Evolutionary conservation across 176 grass and related monocot species (phyloP).

Genomic region (Luzula sylvatica): DNA sequence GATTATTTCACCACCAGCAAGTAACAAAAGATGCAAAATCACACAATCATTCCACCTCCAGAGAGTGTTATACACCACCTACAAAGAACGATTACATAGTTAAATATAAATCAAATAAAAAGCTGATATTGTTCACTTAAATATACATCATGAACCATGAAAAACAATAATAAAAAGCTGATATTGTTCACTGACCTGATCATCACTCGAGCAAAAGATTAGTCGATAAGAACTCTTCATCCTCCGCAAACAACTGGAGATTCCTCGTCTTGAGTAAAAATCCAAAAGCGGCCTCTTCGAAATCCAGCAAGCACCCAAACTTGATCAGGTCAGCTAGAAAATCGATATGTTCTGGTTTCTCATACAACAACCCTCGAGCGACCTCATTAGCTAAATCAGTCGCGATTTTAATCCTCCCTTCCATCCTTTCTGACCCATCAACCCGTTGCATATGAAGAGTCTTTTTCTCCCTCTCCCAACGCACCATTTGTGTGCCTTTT

Average conservation of each 20-base stretch:
- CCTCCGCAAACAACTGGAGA: slow-evolving; percentile 53
- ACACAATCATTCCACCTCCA: too few species aligned
- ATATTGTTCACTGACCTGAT: too few species aligned
- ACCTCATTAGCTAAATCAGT: slow-evolving; percentile 43
- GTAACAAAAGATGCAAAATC: too few species aligned
- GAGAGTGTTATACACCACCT: too few species aligned
- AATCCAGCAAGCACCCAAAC: slow-evolving; percentile 41
- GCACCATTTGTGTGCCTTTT: slow-evolving; percentile 22
- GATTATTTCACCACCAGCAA: too few species aligned
- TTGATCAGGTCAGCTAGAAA: slow-evolving; percentile 40
- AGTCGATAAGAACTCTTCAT: slow-evolving; percentile 37
- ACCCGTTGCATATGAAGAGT: slow-evolving; percentile 24
- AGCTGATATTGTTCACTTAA: too few species aligned
- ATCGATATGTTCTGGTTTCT: slow-evolving; percentile 28
- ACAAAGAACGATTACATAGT: too few species aligned
- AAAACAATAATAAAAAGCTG: too few species aligned
- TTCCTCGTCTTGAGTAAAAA: slow-evolving; percentile 58
- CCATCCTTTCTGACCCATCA: not conserved
- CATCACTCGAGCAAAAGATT: too few species aligned
- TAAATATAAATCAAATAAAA: too few species aligned
- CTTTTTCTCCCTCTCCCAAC: slow-evolving; percentile 42
- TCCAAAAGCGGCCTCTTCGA: slow-evolving; percentile 28
- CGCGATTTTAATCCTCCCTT: slow-evolving; percentile 33
- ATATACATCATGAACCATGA: too few species aligned
- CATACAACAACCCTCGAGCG: slow-evolving; percentile 51